These are phyloP conservation scores for Schizothecium vesticola DNA, from an alignment of 495 filamentous ascomycete genomes.

Conservation along the genomic window DNA sequence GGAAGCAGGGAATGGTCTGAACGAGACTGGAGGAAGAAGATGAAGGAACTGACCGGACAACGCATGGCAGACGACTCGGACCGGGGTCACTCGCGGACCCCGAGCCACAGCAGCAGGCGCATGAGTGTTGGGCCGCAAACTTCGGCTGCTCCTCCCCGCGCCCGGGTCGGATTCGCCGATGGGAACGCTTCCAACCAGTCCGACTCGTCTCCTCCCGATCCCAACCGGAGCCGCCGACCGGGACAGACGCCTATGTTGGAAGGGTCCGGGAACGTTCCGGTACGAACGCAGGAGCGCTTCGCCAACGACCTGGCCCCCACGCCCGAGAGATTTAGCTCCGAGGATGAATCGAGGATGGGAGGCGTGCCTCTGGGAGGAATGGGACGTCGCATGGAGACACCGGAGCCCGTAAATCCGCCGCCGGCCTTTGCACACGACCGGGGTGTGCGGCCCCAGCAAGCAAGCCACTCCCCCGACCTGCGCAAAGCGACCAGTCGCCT, in stretches of 20 bases:
- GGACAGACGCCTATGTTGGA: neutral
- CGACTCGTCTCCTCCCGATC: slow-evolving; percentile 41
- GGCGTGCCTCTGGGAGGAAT: slow-evolving; percentile 46
- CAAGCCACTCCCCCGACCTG: slow-evolving; percentile 66
- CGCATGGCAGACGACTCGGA: slow-evolving; percentile 59
- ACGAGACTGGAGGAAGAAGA: slow-evolving; percentile 77
- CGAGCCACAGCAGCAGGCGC: slow-evolving; percentile 57
- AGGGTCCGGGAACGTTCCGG: slow-evolving; percentile 6
- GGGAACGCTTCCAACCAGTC: slow-evolving; percentile 50
- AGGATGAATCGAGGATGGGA: slow-evolving; percentile 42
- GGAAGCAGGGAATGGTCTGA: slow-evolving; percentile 79
- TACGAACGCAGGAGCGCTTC: slow-evolving; percentile 27
- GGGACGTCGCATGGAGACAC: slow-evolving; percentile 49
- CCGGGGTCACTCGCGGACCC: slow-evolving; percentile 46
- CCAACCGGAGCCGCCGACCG: slow-evolving; percentile 37
- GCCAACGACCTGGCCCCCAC: slow-evolving; percentile 39
- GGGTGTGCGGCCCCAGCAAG: slow-evolving; percentile 50
- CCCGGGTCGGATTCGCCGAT: slow-evolving; percentile 61
- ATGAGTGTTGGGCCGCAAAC: slow-evolving; percentile 54
- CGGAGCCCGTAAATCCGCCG: slow-evolving; percentile 67
- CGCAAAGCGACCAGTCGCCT: slow-evolving; percentile 73
- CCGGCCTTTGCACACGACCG: slow-evolving; percentile 62
- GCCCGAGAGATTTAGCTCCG: slow-evolving; percentile 54
- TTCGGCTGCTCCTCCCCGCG: slow-evolving; percentile 29
- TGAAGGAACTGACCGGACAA: slow-evolving; percentile 86